Evolutionary conservation across 768 basidiomycete species (phyloP).

Genomic region (Tricholoma sp.): DNA sequence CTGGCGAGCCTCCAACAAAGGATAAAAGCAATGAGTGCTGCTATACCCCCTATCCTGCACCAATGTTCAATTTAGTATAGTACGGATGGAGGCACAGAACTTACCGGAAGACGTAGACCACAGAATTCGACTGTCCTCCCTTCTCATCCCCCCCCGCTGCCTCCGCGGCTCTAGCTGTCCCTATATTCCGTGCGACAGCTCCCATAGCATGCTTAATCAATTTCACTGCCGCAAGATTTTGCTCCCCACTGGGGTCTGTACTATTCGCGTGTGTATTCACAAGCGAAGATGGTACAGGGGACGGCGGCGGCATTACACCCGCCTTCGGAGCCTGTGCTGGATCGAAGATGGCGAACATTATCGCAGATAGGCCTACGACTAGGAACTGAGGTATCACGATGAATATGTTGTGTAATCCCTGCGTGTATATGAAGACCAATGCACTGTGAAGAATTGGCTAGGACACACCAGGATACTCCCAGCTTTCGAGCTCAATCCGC

Average conservation of each 20-base stretch:
- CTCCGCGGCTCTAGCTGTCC: slow-evolving; percentile 11
- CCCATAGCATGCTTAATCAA: not conserved
- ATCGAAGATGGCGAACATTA: slow-evolving; percentile 85
- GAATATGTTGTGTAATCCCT: slow-evolving; percentile 96
- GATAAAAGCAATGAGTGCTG: slow-evolving; percentile 49
- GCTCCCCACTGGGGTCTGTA: not conserved
- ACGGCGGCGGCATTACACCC: slow-evolving; percentile 3
- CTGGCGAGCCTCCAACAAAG: slow-evolving; percentile 51
- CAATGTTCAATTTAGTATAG: not conserved
- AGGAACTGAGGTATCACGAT: slow-evolving; percentile 94
- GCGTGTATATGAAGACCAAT: not conserved
- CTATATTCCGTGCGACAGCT: slow-evolving; percentile 11
- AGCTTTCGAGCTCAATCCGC: slow-evolving; percentile 70
- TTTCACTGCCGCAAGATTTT: not conserved
- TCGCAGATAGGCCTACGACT: slow-evolving; percentile 78
- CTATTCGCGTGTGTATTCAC: not conserved
- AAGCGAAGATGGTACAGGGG: not conserved
- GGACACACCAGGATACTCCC: slow-evolving; percentile 75
- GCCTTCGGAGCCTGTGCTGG: slow-evolving; percentile 37
- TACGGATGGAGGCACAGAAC: slow-evolving; percentile 18
- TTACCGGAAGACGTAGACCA: slow-evolving; percentile 77
- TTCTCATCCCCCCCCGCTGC: slow-evolving; percentile 18
- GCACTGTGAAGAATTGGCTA: not conserved
- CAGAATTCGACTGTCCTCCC: slow-evolving; percentile 51
- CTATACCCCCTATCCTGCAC: slow-evolving; percentile 51